Evolutionary conservation across 2,329 filamentous ascomycete species (phyloP).

Genomic region (Fusarium nodosum): DNA sequence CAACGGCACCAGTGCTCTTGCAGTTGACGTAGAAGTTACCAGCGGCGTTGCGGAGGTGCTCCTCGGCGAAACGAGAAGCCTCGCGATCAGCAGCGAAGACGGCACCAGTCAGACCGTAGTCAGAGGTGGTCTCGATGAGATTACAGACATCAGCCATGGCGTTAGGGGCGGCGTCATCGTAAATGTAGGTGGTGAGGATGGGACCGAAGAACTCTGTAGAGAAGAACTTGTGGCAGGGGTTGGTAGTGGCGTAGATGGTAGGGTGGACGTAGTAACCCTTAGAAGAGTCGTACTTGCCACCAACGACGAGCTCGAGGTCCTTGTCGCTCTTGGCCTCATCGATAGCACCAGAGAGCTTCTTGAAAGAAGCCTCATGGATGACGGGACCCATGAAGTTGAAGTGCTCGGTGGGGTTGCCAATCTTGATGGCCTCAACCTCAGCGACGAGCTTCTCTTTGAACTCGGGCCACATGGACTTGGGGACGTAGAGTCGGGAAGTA

Average conservation of each 20-base stretch:
- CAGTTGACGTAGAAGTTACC: conserved; percentile 91
- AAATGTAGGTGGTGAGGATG: conserved; percentile 80
- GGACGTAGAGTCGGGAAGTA: conserved; percentile 83
- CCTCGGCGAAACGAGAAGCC: conserved; percentile 76
- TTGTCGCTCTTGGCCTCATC: conserved; percentile 82
- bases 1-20: conserved; percentile 81
- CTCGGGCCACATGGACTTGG: conserved; percentile 78
- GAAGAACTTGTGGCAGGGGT: conserved; percentile 80
- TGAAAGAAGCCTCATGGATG: conserved; percentile 85
- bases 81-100: conserved; percentile 79
- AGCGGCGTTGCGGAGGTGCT: conserved; percentile 77
- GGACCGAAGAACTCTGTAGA: conserved; percentile 87
- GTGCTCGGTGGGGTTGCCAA: conserved; percentile 77
- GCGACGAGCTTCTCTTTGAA: conserved; percentile 76
- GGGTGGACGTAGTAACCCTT: conserved; percentile 88
- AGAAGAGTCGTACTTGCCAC: conserved; percentile 81
- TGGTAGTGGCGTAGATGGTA: conserved; percentile 82
- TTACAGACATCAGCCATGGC: conserved; percentile 72
- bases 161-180: conserved; percentile 73
- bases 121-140: conserved; percentile 77
- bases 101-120: conserved; percentile 83
- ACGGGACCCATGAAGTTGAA: conserved; percentile 89
- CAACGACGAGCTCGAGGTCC: conserved; percentile 78
- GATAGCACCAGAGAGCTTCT: conserved; percentile 82
- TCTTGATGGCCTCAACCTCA: conserved; percentile 78